These are phyloP conservation scores for Barnettozyma sucrosica DNA, from an alignment of 805 yeast genomes.

Conservation along the genomic window DNA sequence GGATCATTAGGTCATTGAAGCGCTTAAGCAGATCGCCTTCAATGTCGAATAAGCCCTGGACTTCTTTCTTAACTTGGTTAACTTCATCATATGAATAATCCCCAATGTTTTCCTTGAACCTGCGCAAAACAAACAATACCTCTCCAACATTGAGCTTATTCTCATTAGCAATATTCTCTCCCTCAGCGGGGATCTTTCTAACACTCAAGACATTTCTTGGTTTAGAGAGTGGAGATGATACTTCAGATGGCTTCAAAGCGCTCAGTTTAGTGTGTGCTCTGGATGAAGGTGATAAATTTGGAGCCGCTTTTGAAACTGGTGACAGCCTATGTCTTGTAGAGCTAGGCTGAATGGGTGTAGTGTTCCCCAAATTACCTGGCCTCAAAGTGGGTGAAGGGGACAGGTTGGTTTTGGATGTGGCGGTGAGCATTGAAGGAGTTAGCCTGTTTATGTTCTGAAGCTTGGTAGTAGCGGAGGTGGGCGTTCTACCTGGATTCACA, in stretches of 20 bases:
- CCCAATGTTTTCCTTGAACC: conserved; percentile 17
- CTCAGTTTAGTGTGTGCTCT: conserved; percentile 4
- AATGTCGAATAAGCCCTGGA: conserved; percentile 18
- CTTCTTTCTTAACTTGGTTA: conserved; percentile 20
- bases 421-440: conserved; percentile 21
- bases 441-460: conserved; percentile 18
- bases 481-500: conserved; percentile 8
- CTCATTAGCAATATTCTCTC: conserved; percentile 10
- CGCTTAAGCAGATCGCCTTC: conserved; percentile 29
- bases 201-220: conserved; percentile 9
- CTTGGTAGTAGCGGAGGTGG: conserved; percentile 12
- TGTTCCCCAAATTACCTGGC: background rate
- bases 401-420: conserved; percentile 15
- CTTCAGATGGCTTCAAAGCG: background rate
- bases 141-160: conserved; percentile 15
- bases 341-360: background rate
- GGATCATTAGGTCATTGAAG: conserved; percentile 25
- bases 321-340: background rate
- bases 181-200: conserved; percentile 7
- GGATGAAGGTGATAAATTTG: conserved; percentile 9
- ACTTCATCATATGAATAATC: conserved; percentile 20
- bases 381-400: conserved; percentile 17
- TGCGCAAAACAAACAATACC: conserved; percentile 10
- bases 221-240: conserved; percentile 7
- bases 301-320: background rate